phyloP scores from a whole-genome alignment of 169 alveolate genomes.

The Plasmodium gonderi region DNA sequence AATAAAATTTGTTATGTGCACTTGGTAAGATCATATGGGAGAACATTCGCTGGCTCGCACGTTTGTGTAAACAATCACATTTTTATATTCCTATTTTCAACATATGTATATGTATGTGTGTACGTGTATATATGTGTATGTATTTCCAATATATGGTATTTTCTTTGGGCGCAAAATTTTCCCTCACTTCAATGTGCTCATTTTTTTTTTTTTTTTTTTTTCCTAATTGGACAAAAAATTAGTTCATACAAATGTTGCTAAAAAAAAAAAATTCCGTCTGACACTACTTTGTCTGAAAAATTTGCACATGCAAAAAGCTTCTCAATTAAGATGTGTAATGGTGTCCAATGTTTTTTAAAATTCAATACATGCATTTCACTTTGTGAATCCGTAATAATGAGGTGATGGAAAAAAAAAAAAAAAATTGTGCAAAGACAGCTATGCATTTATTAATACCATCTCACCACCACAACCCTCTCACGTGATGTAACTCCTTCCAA shows the following conservation, averaged over 20 bases:
- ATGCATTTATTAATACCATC: background rate
- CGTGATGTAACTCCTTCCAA: slow-evolving; percentile 19
- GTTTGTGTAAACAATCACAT: too few species aligned
- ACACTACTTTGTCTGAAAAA: too few species aligned
- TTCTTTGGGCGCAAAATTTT: background rate
- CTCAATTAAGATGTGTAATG: background rate
- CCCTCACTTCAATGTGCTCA: too few species aligned
- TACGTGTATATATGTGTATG: background rate
- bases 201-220: too few species aligned
- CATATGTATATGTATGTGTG: background rate
- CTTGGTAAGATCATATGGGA: background rate
- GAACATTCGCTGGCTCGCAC: background rate
- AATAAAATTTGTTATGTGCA: background rate
- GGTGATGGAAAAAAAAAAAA: background rate
- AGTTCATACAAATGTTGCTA: background rate
- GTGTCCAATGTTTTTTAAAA: background rate
- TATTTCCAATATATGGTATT: background rate
- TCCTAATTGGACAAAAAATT: background rate
- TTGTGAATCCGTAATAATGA: background rate
- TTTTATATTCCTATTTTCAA: background rate
- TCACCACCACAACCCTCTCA: background rate
- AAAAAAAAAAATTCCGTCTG: too few species aligned
- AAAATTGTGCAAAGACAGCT: background rate
- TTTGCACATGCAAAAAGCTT: background rate
- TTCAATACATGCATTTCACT: background rate